Percentiles rank a stretch among this genome's conserved stretches.
Conservation (phyloP, 2,329 filamentous ascomycete genomes). For the Lachnellula suecica region DNA sequence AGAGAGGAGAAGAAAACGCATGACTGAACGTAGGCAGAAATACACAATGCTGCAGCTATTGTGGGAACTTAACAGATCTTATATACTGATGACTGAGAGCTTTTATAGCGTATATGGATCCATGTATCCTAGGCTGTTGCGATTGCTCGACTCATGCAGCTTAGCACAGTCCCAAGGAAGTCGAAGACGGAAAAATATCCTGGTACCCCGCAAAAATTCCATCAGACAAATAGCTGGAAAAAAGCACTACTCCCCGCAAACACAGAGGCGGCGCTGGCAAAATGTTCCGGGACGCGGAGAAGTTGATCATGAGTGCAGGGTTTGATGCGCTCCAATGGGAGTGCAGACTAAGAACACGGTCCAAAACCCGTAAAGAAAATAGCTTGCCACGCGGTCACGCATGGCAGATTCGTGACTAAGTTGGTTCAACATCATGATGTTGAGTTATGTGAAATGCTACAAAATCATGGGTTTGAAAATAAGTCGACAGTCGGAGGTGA, state of each 20-base stretch:
- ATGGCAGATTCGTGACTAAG: too few relatives aligned
- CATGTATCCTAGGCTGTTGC: too few relatives aligned
- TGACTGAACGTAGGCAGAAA: conserved; percentile 4
- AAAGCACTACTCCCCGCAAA: conserved; percentile 10
- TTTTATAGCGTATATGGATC: too few relatives aligned
- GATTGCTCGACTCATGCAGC: background rate
- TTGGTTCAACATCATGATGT: too few relatives aligned
- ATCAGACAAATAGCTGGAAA: conserved; percentile 3
- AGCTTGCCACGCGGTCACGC: too few relatives aligned
- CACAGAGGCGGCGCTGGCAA: conserved; percentile 4
- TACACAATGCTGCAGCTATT: too few relatives aligned
- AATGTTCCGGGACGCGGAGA: conserved; percentile 2
- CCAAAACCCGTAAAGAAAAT: too few relatives aligned
- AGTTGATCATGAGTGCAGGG: background rate
- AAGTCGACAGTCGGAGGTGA: background rate
- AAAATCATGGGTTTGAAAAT: background rate
- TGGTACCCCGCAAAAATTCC: conserved; percentile 14
- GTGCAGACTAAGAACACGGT: background rate
- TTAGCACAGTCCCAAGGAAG: background rate
- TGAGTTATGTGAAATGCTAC: too few relatives aligned
- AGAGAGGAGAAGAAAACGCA: conserved; percentile 23
- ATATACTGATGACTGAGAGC: too few relatives aligned
- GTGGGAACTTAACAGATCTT: too few relatives aligned
- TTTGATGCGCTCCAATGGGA: conserved; percentile 16
- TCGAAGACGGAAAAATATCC: conserved; percentile 18